phyloP scores from a whole-genome alignment of 2,329 filamentous ascomycete genomes.

The Xylaria multiplex region DNA sequence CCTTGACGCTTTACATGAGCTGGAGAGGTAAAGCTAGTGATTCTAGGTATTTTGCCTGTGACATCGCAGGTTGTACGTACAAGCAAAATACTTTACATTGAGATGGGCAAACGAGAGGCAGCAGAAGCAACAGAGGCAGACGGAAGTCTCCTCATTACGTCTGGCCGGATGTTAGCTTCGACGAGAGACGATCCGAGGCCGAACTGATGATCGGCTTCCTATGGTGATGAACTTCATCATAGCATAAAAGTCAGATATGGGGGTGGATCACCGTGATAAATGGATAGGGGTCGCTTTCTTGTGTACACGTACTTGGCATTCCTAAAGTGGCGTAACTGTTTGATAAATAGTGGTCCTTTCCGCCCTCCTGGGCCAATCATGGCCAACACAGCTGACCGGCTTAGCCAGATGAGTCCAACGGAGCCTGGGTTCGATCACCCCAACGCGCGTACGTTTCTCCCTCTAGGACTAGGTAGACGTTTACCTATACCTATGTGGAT shows the following conservation, averaged over 20 bases:
- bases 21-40: conserved; percentile 9
- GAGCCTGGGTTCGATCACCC: conserved; percentile 14
- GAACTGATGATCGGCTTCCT: background rate
- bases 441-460: conserved; percentile 15
- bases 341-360: conserved; percentile 22
- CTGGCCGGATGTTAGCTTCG: conserved; percentile 8
- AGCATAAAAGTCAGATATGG: conserved; percentile 17
- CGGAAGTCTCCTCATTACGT: conserved; percentile 1
- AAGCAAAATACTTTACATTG: background rate
- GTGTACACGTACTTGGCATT: conserved; percentile 26
- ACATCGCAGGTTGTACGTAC: conserved; percentile 22
- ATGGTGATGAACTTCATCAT: conserved; percentile 5
- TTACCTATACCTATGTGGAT: background rate
- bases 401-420: conserved; percentile 16
- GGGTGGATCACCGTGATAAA: conserved; percentile 30
- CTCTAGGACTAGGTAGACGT: background rate
- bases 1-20: conserved; percentile 24
- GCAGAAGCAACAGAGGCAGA: conserved; percentile 4
- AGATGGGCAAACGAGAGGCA: background rate
- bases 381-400: background rate
- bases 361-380: conserved; percentile 19
- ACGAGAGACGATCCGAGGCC: background rate
- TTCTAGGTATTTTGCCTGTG: conserved; percentile 16
- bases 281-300: conserved; percentile 26
- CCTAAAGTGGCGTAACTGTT: conserved; percentile 20